These are phyloP conservation scores for Alloteropsis semialata DNA, from an alignment of 176 grass and related monocot species.

Conservation along the genomic window DNA sequence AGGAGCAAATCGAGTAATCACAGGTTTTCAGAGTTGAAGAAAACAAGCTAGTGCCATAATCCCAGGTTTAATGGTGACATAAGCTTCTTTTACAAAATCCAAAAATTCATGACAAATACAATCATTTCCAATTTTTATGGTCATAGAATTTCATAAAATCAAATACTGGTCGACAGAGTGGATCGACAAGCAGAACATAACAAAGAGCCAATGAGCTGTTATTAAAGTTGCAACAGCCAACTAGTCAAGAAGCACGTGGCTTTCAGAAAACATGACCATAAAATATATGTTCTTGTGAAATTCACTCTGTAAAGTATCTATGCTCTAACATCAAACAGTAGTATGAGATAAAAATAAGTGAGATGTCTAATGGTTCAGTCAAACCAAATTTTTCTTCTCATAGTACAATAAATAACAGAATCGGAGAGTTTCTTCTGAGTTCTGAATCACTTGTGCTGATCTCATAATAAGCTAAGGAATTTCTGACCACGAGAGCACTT, in stretches of 20 bases:
- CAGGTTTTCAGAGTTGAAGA: not conserved
- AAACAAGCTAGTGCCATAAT: not conserved
- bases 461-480: not conserved
- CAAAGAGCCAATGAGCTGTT: not conserved
- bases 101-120: not conserved
- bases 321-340: not conserved
- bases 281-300: not conserved
- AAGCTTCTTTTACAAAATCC: not conserved
- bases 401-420: slow-evolving; percentile 19
- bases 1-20: not conserved
- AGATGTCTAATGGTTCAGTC: not conserved
- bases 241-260: not conserved
- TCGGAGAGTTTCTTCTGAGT: not conserved
- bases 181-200: not conserved
- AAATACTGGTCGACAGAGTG: not conserved
- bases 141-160: not conserved
- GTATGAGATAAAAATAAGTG: not conserved
- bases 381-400: not conserved
- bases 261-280: not conserved
- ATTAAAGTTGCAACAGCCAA: not conserved
- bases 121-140: not conserved
- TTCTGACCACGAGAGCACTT: not conserved
- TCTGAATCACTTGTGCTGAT: not conserved
- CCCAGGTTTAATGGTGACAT: not conserved
- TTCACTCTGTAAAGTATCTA: not conserved